phyloP scores from a whole-genome alignment of 805 yeast genomes.

The Wickerhamiella azyma region DNA sequence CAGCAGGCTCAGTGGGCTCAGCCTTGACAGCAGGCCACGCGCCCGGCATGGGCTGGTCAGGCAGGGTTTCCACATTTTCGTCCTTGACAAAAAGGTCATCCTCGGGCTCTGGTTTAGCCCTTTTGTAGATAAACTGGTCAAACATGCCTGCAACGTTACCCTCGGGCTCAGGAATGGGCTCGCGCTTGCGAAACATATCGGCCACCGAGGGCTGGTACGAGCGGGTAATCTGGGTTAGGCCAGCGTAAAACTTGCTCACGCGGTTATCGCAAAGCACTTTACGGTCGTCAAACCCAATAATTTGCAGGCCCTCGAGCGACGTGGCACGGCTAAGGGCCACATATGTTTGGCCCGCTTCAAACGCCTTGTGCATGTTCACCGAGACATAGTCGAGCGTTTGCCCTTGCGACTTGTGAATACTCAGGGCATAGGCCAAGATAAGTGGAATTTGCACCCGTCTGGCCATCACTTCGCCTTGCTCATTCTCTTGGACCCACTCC shows the following conservation, averaged over 20 bases:
- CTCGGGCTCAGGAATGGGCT: not conserved
- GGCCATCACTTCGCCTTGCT: slow-evolving; percentile 50
- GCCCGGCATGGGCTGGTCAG: too few species aligned
- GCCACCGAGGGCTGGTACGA: not conserved
- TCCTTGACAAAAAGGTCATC: too few species aligned
- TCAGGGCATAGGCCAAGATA: slow-evolving; percentile 90
- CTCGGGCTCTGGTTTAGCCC: not conserved
- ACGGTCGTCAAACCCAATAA: slow-evolving; percentile 49
- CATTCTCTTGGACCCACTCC: slow-evolving; percentile 68
- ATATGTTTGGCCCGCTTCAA: slow-evolving; percentile 91
- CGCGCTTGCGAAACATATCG: not conserved
- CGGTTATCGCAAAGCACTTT: slow-evolving; percentile 57
- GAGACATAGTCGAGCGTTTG: slow-evolving; percentile 65
- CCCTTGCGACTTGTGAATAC: slow-evolving; percentile 94
- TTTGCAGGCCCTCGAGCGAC: slow-evolving; percentile 68
- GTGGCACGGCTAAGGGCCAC: slow-evolving; percentile 91
- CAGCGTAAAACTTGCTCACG: slow-evolving; percentile 54
- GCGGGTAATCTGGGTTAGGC: slow-evolving; percentile 6
- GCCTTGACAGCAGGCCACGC: too few species aligned
- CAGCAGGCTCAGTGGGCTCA: too few species aligned
- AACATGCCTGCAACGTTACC: not conserved
- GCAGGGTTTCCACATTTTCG: too few species aligned
- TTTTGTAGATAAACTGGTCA: not conserved
- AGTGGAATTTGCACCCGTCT: slow-evolving; percentile 72
- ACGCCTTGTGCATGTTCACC: slow-evolving; percentile 62